These are phyloP conservation scores for Penicillium taxi DNA, from an alignment of 495 filamentous ascomycete genomes.

Conservation along the genomic window DNA sequence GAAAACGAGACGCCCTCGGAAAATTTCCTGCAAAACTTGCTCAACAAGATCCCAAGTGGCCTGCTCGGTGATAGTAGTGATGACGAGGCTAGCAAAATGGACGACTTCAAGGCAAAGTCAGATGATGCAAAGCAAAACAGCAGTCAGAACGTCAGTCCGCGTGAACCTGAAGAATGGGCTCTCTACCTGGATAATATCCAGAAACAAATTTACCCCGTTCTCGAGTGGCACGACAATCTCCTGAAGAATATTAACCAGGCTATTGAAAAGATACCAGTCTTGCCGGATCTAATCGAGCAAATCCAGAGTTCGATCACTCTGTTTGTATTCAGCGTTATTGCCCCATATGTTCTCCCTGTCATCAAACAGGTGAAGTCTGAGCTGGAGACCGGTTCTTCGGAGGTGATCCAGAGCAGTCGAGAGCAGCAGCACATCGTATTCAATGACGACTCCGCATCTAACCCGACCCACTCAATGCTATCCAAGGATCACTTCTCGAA, in stretches of 20 bases:
- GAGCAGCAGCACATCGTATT: slow-evolving; percentile 80
- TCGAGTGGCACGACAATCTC: slow-evolving; percentile 82
- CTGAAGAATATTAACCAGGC: slow-evolving; percentile 68
- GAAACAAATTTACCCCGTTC: slow-evolving; percentile 70
- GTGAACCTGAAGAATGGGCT: slow-evolving; percentile 69
- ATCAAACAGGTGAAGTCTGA: slow-evolving; percentile 78
- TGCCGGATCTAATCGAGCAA: slow-evolving; percentile 71
- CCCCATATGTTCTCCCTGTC: slow-evolving; percentile 77
- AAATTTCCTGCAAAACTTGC: slow-evolving; percentile 63
- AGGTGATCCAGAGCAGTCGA: slow-evolving; percentile 73
- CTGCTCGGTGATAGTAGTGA: slow-evolving; percentile 62
- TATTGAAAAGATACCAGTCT: slow-evolving; percentile 71
- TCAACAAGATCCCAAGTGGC: slow-evolving; percentile 69
- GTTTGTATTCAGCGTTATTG: slow-evolving; percentile 79
- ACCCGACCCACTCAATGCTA: slow-evolving; percentile 94
- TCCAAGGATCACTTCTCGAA: slow-evolving; percentile 91
- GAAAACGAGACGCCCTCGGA: slow-evolving; percentile 41
- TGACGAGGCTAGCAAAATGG: slow-evolving; percentile 53
- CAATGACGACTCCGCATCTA: slow-evolving; percentile 59
- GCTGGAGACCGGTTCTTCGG: slow-evolving; percentile 72
- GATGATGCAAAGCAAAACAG: slow-evolving; percentile 42
- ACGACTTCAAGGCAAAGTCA: slow-evolving; percentile 60
- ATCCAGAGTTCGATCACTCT: slow-evolving; percentile 70
- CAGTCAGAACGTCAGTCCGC: slow-evolving; percentile 52
- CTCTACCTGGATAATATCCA: slow-evolving; percentile 56